Evolutionary conservation across 2,329 filamentous ascomycete genomes (phyloP), one percentile per base, ranked within the genome.

Genomic region (Hirsutella thompsonii): DNA sequence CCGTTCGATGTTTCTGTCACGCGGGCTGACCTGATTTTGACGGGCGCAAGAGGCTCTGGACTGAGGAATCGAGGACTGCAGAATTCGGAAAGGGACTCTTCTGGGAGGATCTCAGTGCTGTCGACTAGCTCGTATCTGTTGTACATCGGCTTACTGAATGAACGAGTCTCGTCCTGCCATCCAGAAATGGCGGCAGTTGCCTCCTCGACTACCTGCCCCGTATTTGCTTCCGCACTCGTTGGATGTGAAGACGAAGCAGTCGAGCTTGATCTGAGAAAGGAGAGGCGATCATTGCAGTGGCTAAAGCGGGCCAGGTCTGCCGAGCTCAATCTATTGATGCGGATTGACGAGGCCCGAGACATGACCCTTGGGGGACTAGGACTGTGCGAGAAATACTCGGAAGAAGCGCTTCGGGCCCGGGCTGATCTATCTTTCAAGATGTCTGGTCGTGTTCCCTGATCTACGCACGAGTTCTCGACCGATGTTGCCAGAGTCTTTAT

Each of bases 261-360:
- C 5, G 58, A 55, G 32, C 39, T 50, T 14, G 59, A 59, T 8
- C 48, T 45, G 18, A 61, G 51, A 19, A 52, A 52, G 0, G 55
- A 58, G 4, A 58, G 45, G 3, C 50, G 44, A 40, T 57, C 51
- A 20, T 58, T 56, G 28, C 45, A 47, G 20, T 47, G 49, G 35
- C 51, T 53, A 37, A 56, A 61, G 26, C 50, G 51, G 1, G 49
- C 48, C 28, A 63, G 46, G 20, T 58, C 44, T 11, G 55, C 51
- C 11, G 55, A 38, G 21, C 50, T 57, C 8, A 58, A 42, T 10
- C 44, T 51, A 34, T 56, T 49, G 5, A 41, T 29, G 8, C 41
- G 40, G 10, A 36, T 19, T 5, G 48, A 45, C 9, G 51, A 50
- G 8, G 48, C 44, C 4, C 58, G 58, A n/a, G 60, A 62, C 26